Conservation (phyloP, 352 stramenopile species). For the Phytopythium vexans region DNA sequence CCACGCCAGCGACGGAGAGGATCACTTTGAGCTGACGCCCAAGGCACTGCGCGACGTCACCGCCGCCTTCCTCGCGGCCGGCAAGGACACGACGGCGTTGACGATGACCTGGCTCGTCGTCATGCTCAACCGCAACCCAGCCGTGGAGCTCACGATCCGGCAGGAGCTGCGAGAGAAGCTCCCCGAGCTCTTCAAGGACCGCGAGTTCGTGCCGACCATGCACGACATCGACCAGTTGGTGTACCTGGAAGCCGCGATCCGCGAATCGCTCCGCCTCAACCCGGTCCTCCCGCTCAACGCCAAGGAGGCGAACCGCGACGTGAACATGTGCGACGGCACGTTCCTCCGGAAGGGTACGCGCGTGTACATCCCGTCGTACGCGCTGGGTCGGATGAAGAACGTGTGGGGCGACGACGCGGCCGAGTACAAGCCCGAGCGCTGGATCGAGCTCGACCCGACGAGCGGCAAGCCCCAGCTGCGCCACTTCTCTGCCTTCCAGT, state of each 20-base stretch:
- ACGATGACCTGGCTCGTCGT: slow-evolving; percentile 75
- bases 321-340: slow-evolving; percentile 52
- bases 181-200: slow-evolving; percentile 21
- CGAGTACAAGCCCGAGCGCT: slow-evolving; percentile 60
- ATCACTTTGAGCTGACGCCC: slow-evolving; percentile 13
- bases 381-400: slow-evolving; percentile 36
- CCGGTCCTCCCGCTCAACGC: slow-evolving; percentile 56
- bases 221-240: slow-evolving; percentile 49
- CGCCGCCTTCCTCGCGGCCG: slow-evolving; percentile 65
- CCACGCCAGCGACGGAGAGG: slow-evolving; percentile 7
- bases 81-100: slow-evolving; percentile 70
- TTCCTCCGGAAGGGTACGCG: slow-evolving; percentile 42
- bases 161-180: slow-evolving; percentile 46
- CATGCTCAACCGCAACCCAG: slow-evolving; percentile 56
- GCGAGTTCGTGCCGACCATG: slow-evolving; percentile 17
- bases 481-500: slow-evolving; percentile 21
- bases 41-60: slow-evolving; percentile 69
- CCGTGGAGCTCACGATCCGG: slow-evolving; percentile 39
- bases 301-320: slow-evolving; percentile 53
- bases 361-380: slow-evolving; percentile 56
- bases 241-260: slow-evolving; percentile 58
- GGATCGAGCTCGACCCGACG: slow-evolving; percentile 24
- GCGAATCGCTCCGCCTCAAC: slow-evolving; percentile 64
- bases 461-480: too few species aligned
- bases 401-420: slow-evolving; percentile 53